phyloP scores from a whole-genome alignment of 2,329 filamentous ascomycete species.

The Talaromyces sp. region DNA sequence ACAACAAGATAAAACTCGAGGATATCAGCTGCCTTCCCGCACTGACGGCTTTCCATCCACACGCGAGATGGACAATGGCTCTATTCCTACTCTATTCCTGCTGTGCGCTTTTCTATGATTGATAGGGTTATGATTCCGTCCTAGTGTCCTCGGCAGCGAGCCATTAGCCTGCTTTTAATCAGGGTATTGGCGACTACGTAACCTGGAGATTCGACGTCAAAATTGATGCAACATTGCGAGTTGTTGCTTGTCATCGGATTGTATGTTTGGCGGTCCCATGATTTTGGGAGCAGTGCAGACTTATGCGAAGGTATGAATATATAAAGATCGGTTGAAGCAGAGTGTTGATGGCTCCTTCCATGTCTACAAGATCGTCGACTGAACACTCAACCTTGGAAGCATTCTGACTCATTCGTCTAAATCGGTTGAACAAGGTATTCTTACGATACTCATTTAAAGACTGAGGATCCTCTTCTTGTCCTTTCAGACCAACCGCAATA shows the following conservation, averaged over 20 bases:
- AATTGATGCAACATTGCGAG: constrained; percentile 5
- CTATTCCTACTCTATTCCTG: background rate
- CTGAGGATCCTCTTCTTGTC: background rate
- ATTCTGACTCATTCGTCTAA: background rate
- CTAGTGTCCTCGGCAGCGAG: constrained; percentile 1
- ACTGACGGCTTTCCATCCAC: background rate
- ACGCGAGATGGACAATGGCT: background rate
- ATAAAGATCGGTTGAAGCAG: background rate
- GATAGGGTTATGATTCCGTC: background rate
- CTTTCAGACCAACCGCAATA: background rate
- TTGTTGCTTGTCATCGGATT: constrained; percentile 4
- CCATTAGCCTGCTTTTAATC: background rate
- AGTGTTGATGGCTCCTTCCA: background rate
- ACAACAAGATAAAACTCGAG: background rate
- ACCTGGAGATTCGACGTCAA: background rate
- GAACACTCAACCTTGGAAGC: background rate
- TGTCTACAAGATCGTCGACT: background rate
- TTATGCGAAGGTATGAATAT: background rate
- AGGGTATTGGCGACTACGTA: background rate
- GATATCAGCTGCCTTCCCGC: constrained; percentile 7
- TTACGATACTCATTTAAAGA: background rate
- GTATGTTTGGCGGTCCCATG: background rate
- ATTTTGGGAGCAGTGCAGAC: background rate
- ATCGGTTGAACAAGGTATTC: background rate
- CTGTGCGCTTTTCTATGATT: background rate